Evolutionary conservation across 169 alveolate genomes (phyloP).

Genomic region (Perkinsus marinus): DNA sequence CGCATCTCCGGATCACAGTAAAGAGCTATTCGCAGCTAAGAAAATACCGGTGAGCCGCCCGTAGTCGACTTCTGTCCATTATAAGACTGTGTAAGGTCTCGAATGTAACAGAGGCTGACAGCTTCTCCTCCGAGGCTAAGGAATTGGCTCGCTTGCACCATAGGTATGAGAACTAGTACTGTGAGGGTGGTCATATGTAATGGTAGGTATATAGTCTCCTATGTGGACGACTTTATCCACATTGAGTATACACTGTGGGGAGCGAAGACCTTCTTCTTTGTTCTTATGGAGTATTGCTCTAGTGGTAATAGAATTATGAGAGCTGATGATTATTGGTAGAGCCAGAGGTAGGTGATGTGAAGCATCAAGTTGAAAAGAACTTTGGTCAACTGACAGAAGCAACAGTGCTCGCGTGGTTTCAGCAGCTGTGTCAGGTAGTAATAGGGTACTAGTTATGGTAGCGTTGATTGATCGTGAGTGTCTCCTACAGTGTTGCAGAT

Average conservation of each 20-base stretch:
- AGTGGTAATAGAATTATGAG: not conserved
- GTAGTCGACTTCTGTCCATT: no score
- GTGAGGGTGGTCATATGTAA: not conserved
- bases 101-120: constrained; percentile 8
- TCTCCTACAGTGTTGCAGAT: no score
- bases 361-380: constrained; percentile 5
- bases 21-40: constrained; percentile 7
- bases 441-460: no score
- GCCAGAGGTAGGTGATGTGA: constrained; percentile 5
- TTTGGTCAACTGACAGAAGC: constrained; percentile 9
- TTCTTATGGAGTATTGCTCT: constrained; percentile 22
- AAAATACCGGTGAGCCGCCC: not conserved
- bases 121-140: constrained; percentile 10
- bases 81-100: not conserved
- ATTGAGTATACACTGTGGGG: constrained; percentile 4
- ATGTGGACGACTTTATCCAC: constrained; percentile 19
- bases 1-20: not conserved
- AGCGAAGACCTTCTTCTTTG: constrained; percentile 2
- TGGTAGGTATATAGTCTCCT: constrained; percentile 4
- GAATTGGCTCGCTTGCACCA: constrained; percentile 3
- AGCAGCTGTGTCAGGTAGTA: not conserved
- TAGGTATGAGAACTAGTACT: not conserved
- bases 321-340: not conserved
- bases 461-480: no score
- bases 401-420: not conserved